A percentile compares a stretch with the other conserved stretches of the same genome.
Conservation (phyloP, 1,284 basidiomycete genomes). For the Cutaneotrichosporon mucoides region DNA sequence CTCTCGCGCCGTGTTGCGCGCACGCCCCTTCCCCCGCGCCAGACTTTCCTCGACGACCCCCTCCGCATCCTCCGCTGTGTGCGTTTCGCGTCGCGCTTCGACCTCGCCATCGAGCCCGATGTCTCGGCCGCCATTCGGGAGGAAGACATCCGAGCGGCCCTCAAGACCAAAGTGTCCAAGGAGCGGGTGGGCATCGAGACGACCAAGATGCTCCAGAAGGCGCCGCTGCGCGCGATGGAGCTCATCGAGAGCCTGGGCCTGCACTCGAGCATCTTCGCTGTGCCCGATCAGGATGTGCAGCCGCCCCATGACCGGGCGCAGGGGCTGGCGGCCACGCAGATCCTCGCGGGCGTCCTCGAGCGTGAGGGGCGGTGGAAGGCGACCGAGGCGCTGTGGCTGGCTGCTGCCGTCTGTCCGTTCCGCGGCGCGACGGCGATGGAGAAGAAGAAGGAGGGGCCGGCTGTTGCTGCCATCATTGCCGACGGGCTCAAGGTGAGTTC, state of each 20-base stretch:
- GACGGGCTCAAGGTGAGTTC: constrained; percentile 66
- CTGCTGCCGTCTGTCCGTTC: constrained; percentile 65
- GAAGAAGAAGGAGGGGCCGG: constrained; percentile 60
- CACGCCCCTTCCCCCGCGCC: constrained; percentile 78
- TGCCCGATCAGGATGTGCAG: constrained; percentile 50
- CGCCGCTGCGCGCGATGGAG: constrained; percentile 68
- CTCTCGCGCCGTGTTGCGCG: constrained; percentile 72
- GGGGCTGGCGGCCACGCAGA: constrained; percentile 58
- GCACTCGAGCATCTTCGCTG: constrained; percentile 65
- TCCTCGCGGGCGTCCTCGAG: constrained; percentile 55
- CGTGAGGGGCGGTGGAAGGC: constrained; percentile 21
- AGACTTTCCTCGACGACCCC: constrained; percentile 94
- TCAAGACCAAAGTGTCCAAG: constrained; percentile 73
- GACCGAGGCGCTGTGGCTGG: constrained; percentile 65
- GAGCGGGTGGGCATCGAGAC: constrained; percentile 88
- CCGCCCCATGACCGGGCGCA: constrained; percentile 43
- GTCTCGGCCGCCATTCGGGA: constrained; percentile 65
- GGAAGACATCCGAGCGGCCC: constrained; percentile 66
- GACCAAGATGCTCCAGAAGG: constrained; percentile 78
- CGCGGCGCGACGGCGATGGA: constrained; percentile 59
- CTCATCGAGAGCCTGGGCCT: constrained; percentile 67
- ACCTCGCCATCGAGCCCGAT: constrained; percentile 72
- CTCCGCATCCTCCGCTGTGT: constrained; percentile 85
- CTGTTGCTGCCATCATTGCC: constrained; percentile 66
- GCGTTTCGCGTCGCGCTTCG: constrained; percentile 85